Conservation (phyloP, 1,284 basidiomycete genomes). For the Ustilago bromivora region DNA sequence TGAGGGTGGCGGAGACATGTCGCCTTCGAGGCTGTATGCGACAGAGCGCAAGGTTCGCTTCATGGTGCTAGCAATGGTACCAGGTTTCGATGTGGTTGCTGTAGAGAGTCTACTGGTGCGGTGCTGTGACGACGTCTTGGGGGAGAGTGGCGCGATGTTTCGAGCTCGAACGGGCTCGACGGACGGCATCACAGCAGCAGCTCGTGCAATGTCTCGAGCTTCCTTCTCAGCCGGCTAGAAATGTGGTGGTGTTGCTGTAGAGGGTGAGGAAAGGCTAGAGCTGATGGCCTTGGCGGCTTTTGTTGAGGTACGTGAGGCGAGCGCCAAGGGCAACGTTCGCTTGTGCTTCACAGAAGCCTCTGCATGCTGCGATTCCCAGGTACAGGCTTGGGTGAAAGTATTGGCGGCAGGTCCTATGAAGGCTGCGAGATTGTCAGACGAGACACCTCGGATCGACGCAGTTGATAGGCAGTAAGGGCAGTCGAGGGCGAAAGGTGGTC, state of each 20-base stretch:
- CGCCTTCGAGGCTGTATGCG: slow-evolving; percentile 18
- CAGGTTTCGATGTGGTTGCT: background rate
- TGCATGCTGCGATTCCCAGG: slow-evolving; percentile 10
- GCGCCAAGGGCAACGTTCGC: slow-evolving; percentile 11
- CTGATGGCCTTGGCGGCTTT: slow-evolving; percentile 1
- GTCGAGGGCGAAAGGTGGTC: background rate
- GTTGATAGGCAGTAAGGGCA: background rate
- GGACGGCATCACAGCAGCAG: slow-evolving; percentile 49
- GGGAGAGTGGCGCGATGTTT: slow-evolving; percentile 27
- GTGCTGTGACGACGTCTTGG: slow-evolving; percentile 11
- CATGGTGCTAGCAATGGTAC: slow-evolving; percentile 16
- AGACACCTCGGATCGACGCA: background rate
- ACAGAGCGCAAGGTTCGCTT: slow-evolving; percentile 27
- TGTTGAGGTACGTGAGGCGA: slow-evolving; percentile 5
- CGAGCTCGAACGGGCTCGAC: slow-evolving; percentile 37
- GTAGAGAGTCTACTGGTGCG: slow-evolving; percentile 2
- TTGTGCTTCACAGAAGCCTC: slow-evolving; percentile 1
- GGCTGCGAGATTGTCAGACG: background rate
- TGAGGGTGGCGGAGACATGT: slow-evolving; percentile 15
- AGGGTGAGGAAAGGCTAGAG: background rate
- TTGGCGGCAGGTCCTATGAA: background rate
- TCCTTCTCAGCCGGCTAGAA: background rate
- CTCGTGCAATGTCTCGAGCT: slow-evolving; percentile 10
- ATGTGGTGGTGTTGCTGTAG: background rate
- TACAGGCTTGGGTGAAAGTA: background rate